These are phyloP conservation scores for Leptomonas pyrrhocoris DNA, from an alignment of 208 protist genomes.

Conservation along the genomic window DNA sequence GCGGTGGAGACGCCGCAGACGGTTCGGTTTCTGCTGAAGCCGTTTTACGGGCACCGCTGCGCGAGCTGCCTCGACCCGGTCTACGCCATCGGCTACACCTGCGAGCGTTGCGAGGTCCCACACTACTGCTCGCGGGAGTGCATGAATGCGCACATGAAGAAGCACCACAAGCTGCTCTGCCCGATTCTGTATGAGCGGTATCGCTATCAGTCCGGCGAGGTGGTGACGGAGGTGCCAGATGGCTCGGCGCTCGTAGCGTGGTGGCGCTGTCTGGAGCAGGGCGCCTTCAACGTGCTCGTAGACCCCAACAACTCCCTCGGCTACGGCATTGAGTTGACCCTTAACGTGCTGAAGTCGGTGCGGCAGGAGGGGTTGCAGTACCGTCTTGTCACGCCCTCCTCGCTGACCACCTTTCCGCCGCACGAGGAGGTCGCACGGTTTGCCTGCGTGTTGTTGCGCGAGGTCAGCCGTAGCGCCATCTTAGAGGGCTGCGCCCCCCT, in stretches of 20 bases:
- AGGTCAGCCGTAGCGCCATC: slow-evolving; percentile 84
- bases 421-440: slow-evolving; percentile 76
- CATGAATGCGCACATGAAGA: slow-evolving; percentile 69
- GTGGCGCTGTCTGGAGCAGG: slow-evolving; percentile 79
- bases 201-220: slow-evolving; percentile 60
- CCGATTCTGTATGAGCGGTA: slow-evolving; percentile 65
- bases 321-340: slow-evolving; percentile 70
- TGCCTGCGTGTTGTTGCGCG: slow-evolving; percentile 71
- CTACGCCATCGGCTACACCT: slow-evolving; percentile 81
- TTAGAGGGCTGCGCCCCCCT: slow-evolving; percentile 76
- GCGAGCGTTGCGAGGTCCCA: slow-evolving; percentile 73
- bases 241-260: slow-evolving; percentile 73
- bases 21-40: slow-evolving; percentile 78
- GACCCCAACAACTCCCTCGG: slow-evolving; percentile 74
- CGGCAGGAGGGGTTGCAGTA: slow-evolving; percentile 76
- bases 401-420: slow-evolving; percentile 37
- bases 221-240: slow-evolving; percentile 67
- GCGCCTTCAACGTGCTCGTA: slow-evolving; percentile 72
- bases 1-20: slow-evolving; percentile 44
- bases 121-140: slow-evolving; percentile 85
- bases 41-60: slow-evolving; percentile 73
- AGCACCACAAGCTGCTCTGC: slow-evolving; percentile 76
- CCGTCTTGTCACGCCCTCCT: slow-evolving; percentile 52
- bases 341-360: slow-evolving; percentile 69
- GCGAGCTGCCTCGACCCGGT: slow-evolving; percentile 87